phyloP scores from a whole-genome alignment of 2,329 filamentous ascomycete species.

The Exophiala mesophila region DNA sequence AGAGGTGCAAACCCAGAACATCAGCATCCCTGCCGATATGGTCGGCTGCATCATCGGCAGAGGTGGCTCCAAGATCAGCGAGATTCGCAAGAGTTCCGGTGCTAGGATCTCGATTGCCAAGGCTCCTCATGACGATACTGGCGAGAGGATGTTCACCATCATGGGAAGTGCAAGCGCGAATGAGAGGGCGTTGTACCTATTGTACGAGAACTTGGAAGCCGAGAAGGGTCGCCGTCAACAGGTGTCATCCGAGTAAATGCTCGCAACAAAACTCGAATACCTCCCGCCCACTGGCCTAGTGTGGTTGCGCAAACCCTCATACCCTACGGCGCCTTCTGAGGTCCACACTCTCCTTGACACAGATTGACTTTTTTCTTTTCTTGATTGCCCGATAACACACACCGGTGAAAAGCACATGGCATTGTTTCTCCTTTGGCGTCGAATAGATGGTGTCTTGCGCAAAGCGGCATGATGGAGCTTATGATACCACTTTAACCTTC shows the following conservation, averaged over 20 bases:
- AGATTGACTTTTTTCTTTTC: neutral
- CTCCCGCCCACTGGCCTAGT: neutral
- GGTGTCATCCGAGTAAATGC: slow-evolving; percentile 53
- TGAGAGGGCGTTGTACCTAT: slow-evolving; percentile 88
- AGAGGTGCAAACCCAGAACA: slow-evolving; percentile 97
- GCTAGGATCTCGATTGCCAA: slow-evolving; percentile 98
- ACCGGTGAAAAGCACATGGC: slow-evolving; percentile 22
- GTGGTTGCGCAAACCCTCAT: too few species aligned
- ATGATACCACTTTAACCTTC: slow-evolving; percentile 24
- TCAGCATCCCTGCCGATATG: slow-evolving; percentile 99
- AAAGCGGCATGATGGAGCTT: slow-evolving; percentile 26
- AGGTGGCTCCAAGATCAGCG: slow-evolving; percentile 93
- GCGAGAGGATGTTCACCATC: slow-evolving; percentile 99
- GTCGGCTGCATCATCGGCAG: slow-evolving; percentile 98
- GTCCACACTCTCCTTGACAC: slow-evolving; percentile 21
- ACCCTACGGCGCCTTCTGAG: too few species aligned
- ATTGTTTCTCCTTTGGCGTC: slow-evolving; percentile 24
- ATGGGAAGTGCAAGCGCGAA: slow-evolving; percentile 92
- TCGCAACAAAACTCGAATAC: neutral
- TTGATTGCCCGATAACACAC: slow-evolving; percentile 6
- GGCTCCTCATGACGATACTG: slow-evolving; percentile 91
- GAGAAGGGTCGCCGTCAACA: slow-evolving; percentile 98
- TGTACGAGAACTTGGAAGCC: slow-evolving; percentile 98
- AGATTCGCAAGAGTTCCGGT: slow-evolving; percentile 94
- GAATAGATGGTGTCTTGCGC: slow-evolving; percentile 26